These are phyloP conservation scores for Maudiozyma serrabonitensis DNA, from an alignment of 805 yeast species.

Conservation along the genomic window DNA sequence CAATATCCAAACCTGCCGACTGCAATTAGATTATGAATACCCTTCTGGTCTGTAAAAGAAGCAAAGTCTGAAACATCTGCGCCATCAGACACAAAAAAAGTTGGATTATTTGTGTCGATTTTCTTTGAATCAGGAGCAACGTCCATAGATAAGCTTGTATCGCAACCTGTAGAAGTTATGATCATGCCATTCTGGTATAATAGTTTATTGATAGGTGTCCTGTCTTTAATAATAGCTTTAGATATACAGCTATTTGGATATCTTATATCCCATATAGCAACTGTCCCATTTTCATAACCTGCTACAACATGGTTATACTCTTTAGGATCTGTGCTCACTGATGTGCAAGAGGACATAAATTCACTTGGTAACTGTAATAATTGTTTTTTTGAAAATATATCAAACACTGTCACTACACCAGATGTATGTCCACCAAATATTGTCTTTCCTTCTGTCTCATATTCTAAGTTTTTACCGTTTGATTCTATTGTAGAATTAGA, in stretches of 20 bases:
- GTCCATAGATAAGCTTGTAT: slow-evolving; percentile 13
- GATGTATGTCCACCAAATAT: slow-evolving; percentile 36
- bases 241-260: slow-evolving; percentile 10
- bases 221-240: slow-evolving; percentile 10
- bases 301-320: slow-evolving; percentile 15
- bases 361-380: slow-evolving; percentile 19
- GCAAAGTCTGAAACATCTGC: slow-evolving; percentile 10
- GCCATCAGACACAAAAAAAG: slow-evolving; percentile 18
- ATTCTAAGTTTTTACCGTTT: slow-evolving; percentile 25
- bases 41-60: neutral
- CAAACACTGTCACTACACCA: slow-evolving; percentile 34
- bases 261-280: slow-evolving; percentile 37
- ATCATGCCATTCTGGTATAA: slow-evolving; percentile 6
- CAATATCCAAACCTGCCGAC: slow-evolving; percentile 3
- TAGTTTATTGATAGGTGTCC: slow-evolving; percentile 15
- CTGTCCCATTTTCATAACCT: slow-evolving; percentile 29
- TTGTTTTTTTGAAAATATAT: slow-evolving; percentile 25
- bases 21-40: neutral
- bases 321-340: slow-evolving; percentile 3
- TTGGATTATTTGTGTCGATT: neutral
- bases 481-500: neutral
- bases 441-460: slow-evolving; percentile 38
- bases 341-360: slow-evolving; percentile 20
- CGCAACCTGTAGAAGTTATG: slow-evolving; percentile 31
- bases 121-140: neutral